A percentile compares a stretch with the other conserved stretches of the same genome.
phyloP scores from a whole-genome alignment of 208 protist genomes.

The Trichomonas vaginalis region DNA sequence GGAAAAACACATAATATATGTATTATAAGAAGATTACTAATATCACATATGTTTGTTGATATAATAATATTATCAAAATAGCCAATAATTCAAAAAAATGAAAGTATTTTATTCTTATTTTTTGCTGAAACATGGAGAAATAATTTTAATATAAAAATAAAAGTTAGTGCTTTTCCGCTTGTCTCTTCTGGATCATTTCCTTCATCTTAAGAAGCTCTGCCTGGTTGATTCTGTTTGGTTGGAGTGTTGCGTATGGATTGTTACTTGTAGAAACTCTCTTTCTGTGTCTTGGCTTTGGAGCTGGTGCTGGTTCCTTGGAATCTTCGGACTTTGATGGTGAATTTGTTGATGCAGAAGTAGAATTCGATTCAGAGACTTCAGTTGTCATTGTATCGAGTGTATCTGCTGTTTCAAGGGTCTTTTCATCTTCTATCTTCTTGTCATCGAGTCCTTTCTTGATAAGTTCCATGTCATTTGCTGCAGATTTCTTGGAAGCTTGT shows the following conservation, averaged over 20 bases:
- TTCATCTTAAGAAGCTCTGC: neutral
- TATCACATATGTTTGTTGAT: neutral
- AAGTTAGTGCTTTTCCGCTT: neutral
- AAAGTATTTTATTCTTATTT: neutral
- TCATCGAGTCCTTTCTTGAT: neutral
- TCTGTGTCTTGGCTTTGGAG: neutral
- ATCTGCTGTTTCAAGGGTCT: neutral
- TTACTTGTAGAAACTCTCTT: neutral
- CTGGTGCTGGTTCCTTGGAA: neutral
- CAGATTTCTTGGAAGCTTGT: neutral
- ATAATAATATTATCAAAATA: neutral
- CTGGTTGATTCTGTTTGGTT: neutral
- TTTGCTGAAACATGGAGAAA: neutral
- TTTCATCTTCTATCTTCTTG: neutral
- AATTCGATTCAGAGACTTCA: neutral
- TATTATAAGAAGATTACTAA: neutral
- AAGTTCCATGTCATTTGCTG: neutral
- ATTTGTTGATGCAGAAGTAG: neutral
- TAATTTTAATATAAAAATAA: neutral
- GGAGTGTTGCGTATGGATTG: neutral
- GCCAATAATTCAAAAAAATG: neutral
- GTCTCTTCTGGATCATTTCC: neutral
- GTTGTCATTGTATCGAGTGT: neutral
- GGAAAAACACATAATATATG: neutral
- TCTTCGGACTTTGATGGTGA: neutral